phyloP scores from a whole-genome alignment of 352 stramenopile genomes.

The Pythium utonaiense region DNA sequence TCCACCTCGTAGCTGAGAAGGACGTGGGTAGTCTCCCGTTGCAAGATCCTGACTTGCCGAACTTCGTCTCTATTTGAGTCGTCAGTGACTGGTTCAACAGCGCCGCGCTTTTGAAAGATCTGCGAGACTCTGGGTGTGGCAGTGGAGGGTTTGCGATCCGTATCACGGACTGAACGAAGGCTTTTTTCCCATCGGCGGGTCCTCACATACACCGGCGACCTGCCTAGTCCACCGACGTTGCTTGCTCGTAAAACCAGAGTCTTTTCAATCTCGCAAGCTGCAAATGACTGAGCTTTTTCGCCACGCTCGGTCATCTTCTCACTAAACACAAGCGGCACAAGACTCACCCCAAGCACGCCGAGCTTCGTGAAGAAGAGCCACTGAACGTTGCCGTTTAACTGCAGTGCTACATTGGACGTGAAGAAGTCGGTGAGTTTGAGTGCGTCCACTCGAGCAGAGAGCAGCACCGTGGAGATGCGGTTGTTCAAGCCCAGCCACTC shows the following conservation, averaged over 20 bases:
- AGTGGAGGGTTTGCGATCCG: too few species aligned
- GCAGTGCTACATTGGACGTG: constrained; percentile 23
- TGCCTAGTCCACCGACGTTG: constrained; percentile 28
- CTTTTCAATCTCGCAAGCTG: constrained; percentile 20
- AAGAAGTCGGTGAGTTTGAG: constrained; percentile 26
- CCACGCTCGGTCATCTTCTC: constrained; percentile 15
- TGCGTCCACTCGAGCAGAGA: constrained; percentile 20
- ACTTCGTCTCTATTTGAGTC: not conserved
- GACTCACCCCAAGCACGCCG: constrained; percentile 20
- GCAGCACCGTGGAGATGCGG: constrained; percentile 10
- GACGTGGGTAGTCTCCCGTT: not conserved
- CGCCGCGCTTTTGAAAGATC: not conserved
- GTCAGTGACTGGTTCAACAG: not conserved
- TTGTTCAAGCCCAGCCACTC: constrained; percentile 13
- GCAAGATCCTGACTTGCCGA: not conserved
- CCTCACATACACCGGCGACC: constrained; percentile 1
- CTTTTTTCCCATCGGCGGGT: not conserved
- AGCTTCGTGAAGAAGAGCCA: constrained; percentile 30
- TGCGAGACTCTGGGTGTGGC: not conserved
- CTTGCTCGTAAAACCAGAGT: constrained; percentile 19
- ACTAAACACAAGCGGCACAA: constrained; percentile 19
- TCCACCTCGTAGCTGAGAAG: constrained; percentile 13
- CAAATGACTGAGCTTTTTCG: not conserved
- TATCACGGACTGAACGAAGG: not conserved
- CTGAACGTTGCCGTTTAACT: constrained; percentile 26